Evolutionary conservation across 2,329 filamentous ascomycete genomes (phyloP), one percentile per base, ranked within the genome.

Genomic region (Raffaelea arxii): DNA sequence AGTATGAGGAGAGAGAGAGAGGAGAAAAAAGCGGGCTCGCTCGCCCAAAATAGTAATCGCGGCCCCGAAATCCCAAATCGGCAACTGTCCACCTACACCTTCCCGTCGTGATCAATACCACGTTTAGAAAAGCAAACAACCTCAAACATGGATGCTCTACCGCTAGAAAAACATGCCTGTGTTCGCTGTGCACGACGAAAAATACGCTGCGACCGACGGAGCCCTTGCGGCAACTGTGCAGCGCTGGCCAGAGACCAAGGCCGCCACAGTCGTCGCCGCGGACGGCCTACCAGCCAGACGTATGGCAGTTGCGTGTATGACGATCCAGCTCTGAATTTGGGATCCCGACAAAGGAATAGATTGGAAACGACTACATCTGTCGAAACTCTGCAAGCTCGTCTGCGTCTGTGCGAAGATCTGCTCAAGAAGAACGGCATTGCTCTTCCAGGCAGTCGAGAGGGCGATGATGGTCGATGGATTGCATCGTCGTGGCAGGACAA

Each of bases 221-320:
- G 49, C 41, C 53, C 53, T 2, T 55, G 53, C 32, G 44, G 46
- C 6, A 52, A 50, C 46, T 55, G 53, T 38, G 36, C 47, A 1
- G 44, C 54, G 38, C 25, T 36, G 21, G 25, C 44, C 3, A 12
- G 9, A 27, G 35, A 36, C 22, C 35, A 36, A 3, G 25, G 30
- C 10, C 30, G 37, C 5, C 30, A 18, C 7, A 25, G 23, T 53
- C 1, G 58, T 59, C 4, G 52, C 52, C 1, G 58, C 60, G 2
- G 55, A 63, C 2, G 58, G 60, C 12, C 30, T 63, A 1, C 27
- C 58, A n/a, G n/a, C n/a, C n/a, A n/a, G n/a, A n/a, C n/a, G n/a
- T n/a, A n/a, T n/a, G n/a, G n/a, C n/a, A n/a, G n/a, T n/a, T n/a
- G n/a, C n/a, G n/a, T n/a, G n/a, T n/a, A n/a, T n/a, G n/a, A n/a